Base-by-base conservation (phyloP, 768 basidiomycete species). In the Mycena floridula region DNA sequence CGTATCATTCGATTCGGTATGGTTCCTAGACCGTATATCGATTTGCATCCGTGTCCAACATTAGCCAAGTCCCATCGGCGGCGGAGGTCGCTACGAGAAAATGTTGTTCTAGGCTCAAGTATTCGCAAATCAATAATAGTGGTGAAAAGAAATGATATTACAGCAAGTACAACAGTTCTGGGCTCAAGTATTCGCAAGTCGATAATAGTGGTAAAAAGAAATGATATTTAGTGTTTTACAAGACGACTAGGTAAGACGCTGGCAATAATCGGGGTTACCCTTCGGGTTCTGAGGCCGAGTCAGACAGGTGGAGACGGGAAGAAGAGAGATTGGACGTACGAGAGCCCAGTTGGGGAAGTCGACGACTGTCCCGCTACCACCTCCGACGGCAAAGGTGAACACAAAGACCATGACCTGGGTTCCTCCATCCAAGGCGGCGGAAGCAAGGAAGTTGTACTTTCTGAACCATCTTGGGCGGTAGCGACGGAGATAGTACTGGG, bases 351-450 rank as follows among this genome's bases (percentile, higher is more conserved):
- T 48, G 0, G 59, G 59, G 46, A 62, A 50, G 4, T 48, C 21
- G 7, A 40, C 37, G 15, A 52, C 53, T 24, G 45, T 58, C 3
- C 61, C 57, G 37, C 59, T 53, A 5, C 55, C 59, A 13, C 60
- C 59, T 9, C 53, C 57, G 9, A 61, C 61, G 2, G 59, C 60
- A 42, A 61, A 63, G 5, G 60, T 59, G 39, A 51, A 61, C 0
- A 61, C 55, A 38, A 63, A 63, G 11, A 63, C 59, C 62, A 64
- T 64, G 39, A 64, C 52, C 42, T 73, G 69, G 3, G 73, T 74
- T 41, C 77, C 76, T 15, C 74, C 75, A 51, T 77, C 74, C 23
- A 77, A 60, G 25, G 70, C 76, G 15, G 77, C 77, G 21, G 67
- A 68, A 48, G 74, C 51, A 46, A 76, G 49, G 66, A 73, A 76